These are phyloP conservation scores for Kluyveromyces nonfermentans DNA, from an alignment of 805 yeast species.

Conservation along the genomic window DNA sequence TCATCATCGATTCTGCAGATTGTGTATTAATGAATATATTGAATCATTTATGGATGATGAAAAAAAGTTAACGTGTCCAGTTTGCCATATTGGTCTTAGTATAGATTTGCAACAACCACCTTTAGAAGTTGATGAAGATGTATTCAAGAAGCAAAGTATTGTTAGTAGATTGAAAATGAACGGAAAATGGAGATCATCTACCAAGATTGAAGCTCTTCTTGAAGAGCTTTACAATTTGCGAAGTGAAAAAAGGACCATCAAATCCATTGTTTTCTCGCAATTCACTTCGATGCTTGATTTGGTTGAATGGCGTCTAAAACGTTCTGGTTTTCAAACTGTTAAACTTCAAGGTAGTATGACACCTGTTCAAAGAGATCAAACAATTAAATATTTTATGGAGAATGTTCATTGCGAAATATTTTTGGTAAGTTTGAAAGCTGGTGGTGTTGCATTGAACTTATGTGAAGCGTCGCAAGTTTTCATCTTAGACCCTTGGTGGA, in stretches of 20 bases:
- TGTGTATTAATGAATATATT: slow-evolving; percentile 84
- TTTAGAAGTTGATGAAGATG: slow-evolving; percentile 48
- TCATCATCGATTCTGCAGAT: slow-evolving; percentile 86
- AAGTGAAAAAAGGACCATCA: slow-evolving; percentile 80
- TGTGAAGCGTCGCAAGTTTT: slow-evolving; percentile 98
- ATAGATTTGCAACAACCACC: slow-evolving; percentile 87
- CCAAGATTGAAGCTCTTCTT: slow-evolving; percentile 92
- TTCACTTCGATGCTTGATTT: slow-evolving; percentile 94
- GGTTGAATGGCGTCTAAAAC: slow-evolving; percentile 87
- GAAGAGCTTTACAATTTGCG: slow-evolving; percentile 85
- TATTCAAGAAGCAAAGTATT: slow-evolving; percentile 52
- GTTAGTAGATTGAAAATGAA: slow-evolving; percentile 83
- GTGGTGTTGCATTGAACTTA: slow-evolving; percentile 94
- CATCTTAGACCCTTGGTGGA: slow-evolving; percentile 98
- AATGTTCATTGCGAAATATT: slow-evolving; percentile 89
- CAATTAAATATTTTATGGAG: slow-evolving; percentile 86
- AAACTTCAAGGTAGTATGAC: slow-evolving; percentile 96
- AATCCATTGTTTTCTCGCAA: slow-evolving; percentile 94
- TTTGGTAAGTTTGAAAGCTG: slow-evolving; percentile 91
- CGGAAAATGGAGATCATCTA: slow-evolving; percentile 87
- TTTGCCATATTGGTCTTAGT: slow-evolving; percentile 87
- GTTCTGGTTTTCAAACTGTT: slow-evolving; percentile 93
- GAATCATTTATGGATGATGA: slow-evolving; percentile 64
- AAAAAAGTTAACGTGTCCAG: slow-evolving; percentile 73
- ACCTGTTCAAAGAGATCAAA: slow-evolving; percentile 87